Conservation (phyloP, 176 grass and related monocot genomes). For the Oryza coarctata region DNA sequence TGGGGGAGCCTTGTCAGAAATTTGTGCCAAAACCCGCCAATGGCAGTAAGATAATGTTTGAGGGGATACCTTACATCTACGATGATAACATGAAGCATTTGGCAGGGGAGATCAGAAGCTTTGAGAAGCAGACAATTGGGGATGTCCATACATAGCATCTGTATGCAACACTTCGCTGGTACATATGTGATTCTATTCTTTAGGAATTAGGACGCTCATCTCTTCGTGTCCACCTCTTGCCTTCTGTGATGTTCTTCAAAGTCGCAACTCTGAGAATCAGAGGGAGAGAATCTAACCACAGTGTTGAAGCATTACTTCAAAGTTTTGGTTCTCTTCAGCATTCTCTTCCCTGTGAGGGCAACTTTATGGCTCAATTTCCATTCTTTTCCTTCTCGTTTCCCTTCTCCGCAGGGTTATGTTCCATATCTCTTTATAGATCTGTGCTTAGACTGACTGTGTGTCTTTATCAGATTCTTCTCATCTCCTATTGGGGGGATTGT, state of each 20-base stretch:
- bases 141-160: slow-evolving; percentile 18
- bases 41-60: slow-evolving; percentile 40
- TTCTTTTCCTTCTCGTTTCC: neutral
- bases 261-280: neutral
- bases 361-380: neutral
- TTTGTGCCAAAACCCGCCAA: slow-evolving; percentile 45
- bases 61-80: slow-evolving; percentile 61
- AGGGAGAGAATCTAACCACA: neutral
- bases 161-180: neutral
- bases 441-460: slow-evolving; percentile 7
- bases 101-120: slow-evolving; percentile 50
- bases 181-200: slow-evolving; percentile 26
- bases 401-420: neutral
- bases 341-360: neutral
- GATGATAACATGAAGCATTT: slow-evolving; percentile 60
- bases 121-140: slow-evolving; percentile 57
- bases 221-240: neutral
- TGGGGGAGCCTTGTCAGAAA: slow-evolving; percentile 51
- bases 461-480: slow-evolving; percentile 18
- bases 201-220: neutral
- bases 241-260: neutral
- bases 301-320: slow-evolving; percentile 13
- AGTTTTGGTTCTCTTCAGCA: neutral
- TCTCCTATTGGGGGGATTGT: neutral
- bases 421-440: slow-evolving; percentile 18